Conservation (phyloP, 2,329 filamentous ascomycete genomes). For the Dothistroma pini region DNA sequence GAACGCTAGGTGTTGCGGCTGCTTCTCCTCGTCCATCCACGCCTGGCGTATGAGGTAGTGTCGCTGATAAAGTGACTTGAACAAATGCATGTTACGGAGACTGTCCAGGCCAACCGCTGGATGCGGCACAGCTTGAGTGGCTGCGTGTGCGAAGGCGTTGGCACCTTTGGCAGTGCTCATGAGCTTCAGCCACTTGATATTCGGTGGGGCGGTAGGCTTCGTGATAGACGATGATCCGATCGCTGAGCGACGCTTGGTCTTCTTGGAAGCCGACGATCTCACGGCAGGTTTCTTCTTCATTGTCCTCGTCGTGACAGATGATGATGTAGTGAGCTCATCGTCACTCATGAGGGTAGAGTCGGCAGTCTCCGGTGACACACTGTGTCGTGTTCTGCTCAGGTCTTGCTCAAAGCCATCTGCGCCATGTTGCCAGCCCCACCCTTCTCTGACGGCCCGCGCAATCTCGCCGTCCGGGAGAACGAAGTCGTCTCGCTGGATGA, state of each 20-base stretch:
- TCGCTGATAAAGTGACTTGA: slow-evolving; percentile 92
- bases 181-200: slow-evolving; percentile 43
- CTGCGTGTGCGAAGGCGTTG: slow-evolving; percentile 79
- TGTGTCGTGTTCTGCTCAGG: slow-evolving; percentile 55
- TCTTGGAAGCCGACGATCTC: slow-evolving; percentile 41
- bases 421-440: slow-evolving; percentile 92
- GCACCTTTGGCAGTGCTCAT: slow-evolving; percentile 68
- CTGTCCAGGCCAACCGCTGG: slow-evolving; percentile 74
- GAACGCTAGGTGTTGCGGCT: slow-evolving; percentile 90
- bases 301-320: slow-evolving; percentile 20
- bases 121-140: slow-evolving; percentile 76
- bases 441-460: slow-evolving; percentile 78
- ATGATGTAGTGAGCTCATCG: slow-evolving; percentile 32
- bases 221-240: slow-evolving; percentile 25
- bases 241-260: slow-evolving; percentile 46
- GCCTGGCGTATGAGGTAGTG: slow-evolving; percentile 86
- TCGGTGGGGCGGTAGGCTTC: slow-evolving; percentile 45
- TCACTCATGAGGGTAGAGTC: slow-evolving; percentile 27
- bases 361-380: slow-evolving; percentile 20
- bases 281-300: slow-evolving; percentile 25
- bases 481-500: slow-evolving; percentile 83
- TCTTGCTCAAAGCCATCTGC: slow-evolving; percentile 74
- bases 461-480: slow-evolving; percentile 75
- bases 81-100: slow-evolving; percentile 81
- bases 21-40: slow-evolving; percentile 81